Base-by-base conservation (phyloP, 805 yeast species). In the Zygotorulaspora florentina region DNA sequence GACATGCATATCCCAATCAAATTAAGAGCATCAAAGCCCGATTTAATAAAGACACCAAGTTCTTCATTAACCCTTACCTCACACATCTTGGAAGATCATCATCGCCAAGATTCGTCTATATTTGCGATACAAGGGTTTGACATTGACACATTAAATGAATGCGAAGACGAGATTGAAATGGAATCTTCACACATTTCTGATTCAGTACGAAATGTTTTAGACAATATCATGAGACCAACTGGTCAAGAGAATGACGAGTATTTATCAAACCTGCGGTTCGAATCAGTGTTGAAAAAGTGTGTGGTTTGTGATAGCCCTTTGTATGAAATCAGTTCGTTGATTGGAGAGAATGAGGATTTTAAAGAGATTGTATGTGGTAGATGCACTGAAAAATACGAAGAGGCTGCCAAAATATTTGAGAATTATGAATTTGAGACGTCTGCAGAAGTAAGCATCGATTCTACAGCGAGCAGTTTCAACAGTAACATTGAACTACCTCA, bases 251-350 rank as follows among this genome's bases (percentile, higher is more conserved):
- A 50, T 17, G 66, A 62, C 37, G 46, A 50, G 39, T 62, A 62
- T 42, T 40, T 62, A 12, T 47, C 50, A 1, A 50, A 51, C 5
- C 35, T 58, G 3, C 43, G 51, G 12, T 41, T 51, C 17, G 46
- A 46, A 16, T 42, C 60, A 0, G 52, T 58, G 2, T 43, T 72
- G 39, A 67, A 65, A 40, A 62, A 61, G 38, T 84, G 91, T 58
- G 78, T 81, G n/a, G 67, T 84, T 10, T 84, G 91, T 61, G 87
- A 82, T 31, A 76, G 74, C 43, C 86, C 88, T 12, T 60, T 84
- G 25, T 84, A 83, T 59, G 88, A 83, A 47, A 53, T 81, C 61
- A 67, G 84, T 50, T 52, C 54, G 8, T 41, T 56, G 15, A 23
- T 58, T 2, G 40, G 46, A 4, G 46, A 47, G 12, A 50, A 55